These are phyloP conservation scores for Vitellaria paradoxa DNA, from an alignment of 179 eudicot species.

Conservation along the genomic window DNA sequence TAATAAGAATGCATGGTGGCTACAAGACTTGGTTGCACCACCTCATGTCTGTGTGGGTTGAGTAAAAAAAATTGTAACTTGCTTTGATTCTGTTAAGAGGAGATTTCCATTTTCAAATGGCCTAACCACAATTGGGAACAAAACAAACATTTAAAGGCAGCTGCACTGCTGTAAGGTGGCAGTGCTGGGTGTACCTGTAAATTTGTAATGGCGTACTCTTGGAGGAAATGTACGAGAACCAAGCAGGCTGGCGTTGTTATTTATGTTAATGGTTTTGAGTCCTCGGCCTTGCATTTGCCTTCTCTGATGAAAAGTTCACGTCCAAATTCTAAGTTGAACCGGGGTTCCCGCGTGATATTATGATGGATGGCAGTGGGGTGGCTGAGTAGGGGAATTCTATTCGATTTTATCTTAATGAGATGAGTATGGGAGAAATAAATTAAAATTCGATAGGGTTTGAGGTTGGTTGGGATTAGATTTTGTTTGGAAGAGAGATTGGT, in stretches of 20 bases:
- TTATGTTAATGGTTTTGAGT: slow-evolving; percentile 8
- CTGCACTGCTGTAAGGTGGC: slow-evolving; percentile 2
- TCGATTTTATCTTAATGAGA: no score
- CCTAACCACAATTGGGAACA: neutral
- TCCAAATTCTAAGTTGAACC: neutral
- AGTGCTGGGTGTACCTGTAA: neutral
- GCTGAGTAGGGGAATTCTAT: no score
- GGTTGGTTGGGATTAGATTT: no score
- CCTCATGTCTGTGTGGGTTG: neutral
- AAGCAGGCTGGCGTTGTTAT: slow-evolving; percentile 9
- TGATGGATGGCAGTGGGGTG: no score
- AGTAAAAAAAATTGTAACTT: neutral
- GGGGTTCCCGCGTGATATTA: no score
- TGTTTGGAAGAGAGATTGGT: no score
- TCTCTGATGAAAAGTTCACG: neutral
- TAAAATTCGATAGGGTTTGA: no score
- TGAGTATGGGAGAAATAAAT: no score
- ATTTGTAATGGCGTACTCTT: neutral
- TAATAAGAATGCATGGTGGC: neutral
- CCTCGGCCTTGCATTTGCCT: neutral
- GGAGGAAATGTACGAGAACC: neutral
- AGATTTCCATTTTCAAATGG: slow-evolving; percentile 7
- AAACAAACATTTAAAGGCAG: slow-evolving; percentile 3
- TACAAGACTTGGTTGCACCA: neutral
- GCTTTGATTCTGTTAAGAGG: neutral